Conservation (phyloP, 2,329 filamentous ascomycete genomes). For the Penicillium brevicompactum region DNA sequence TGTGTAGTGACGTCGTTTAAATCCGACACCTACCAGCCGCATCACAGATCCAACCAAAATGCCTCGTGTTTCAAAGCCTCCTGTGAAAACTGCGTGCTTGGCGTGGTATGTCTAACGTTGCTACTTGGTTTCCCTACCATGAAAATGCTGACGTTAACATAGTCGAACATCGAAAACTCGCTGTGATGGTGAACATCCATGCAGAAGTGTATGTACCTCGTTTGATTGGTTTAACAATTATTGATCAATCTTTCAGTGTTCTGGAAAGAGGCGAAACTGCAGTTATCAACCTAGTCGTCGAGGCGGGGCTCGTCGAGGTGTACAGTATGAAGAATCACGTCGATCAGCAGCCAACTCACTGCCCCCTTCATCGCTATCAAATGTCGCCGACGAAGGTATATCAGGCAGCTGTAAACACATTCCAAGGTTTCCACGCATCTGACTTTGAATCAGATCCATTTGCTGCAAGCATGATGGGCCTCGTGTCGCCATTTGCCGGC, state of each 20-base stretch:
- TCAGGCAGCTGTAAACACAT: not conserved
- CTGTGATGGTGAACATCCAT: constrained; percentile 27
- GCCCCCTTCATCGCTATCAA: constrained; percentile 2
- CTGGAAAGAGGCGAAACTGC: constrained; percentile 15
- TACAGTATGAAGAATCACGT: constrained; percentile 14
- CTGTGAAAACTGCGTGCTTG: constrained; percentile 2
- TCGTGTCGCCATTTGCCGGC: constrained; percentile 19
- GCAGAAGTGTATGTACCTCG: constrained; percentile 18
- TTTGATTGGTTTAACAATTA: not conserved
- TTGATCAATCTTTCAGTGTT: constrained; percentile 14
- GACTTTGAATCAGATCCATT: constrained; percentile 10
- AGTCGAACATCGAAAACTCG: constrained; percentile 28
- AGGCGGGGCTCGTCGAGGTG: constrained; percentile 25
- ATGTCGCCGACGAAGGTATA: constrained; percentile 9
- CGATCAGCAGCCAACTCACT: not conserved
- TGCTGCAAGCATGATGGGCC: constrained; percentile 17
- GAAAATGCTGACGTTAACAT: not conserved
- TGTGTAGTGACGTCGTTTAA: not conserved
- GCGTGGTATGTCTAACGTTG: not conserved
- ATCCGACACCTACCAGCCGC: not conserved
- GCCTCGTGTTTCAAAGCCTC: not conserved
- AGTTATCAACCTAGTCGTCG: constrained; percentile 26
- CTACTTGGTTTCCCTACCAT: not conserved
- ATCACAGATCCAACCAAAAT: not conserved
- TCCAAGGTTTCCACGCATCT: not conserved